Base-by-base conservation (phyloP, 2,329 filamentous ascomycete species). In the Paraphaeosphaeria minitans region DNA sequence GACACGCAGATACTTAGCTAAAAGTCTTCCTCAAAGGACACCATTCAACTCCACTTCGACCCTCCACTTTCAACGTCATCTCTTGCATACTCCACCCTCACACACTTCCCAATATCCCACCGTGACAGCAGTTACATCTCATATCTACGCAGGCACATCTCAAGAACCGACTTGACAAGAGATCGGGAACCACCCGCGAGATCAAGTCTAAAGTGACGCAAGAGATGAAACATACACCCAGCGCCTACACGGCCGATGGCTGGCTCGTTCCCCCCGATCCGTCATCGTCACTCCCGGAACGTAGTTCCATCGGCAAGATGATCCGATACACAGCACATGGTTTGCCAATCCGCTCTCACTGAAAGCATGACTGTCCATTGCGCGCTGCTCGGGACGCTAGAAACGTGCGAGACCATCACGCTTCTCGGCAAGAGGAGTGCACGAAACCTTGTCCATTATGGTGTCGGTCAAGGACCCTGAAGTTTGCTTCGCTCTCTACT, bases 81-180 rank as follows among this genome's bases (percentile, higher is more conserved):
- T 37, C n/a, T 22, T 19, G n/a, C 16, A 42, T 9, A 8, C 50
- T 6, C 37, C 7, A 22, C 12, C 10, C 24, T 21, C n/a, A 39
- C 13, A 42, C 14, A 53, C 13, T 16, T 14, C 3, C 22, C 37
- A 43, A 35, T 13, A 21, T 29, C 12, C 24, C 37, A 12, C 16
- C 22, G 16, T 16, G 14, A 2, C 37, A 13, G 21, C 50, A 31
- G 8, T 27, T 42, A 53, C 37, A 42, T 53, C 37, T 53, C 50
- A 53, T 24, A 29, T 53, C 37, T 37, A 43, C 50, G 27, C 50
- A 53, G 50, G 50, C 37, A 53, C 50, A 31, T 43, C n/a, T 33
- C 49, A 21, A 16, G 37, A 21, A 39, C 21, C 21, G 16, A 31
- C 31, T 5, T 3, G 19, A 37, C 48, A 24, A 27, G 48, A 39